These are phyloP conservation scores for Cytospora piceae DNA, from an alignment of 2,329 filamentous ascomycete genomes.

Conservation along the genomic window DNA sequence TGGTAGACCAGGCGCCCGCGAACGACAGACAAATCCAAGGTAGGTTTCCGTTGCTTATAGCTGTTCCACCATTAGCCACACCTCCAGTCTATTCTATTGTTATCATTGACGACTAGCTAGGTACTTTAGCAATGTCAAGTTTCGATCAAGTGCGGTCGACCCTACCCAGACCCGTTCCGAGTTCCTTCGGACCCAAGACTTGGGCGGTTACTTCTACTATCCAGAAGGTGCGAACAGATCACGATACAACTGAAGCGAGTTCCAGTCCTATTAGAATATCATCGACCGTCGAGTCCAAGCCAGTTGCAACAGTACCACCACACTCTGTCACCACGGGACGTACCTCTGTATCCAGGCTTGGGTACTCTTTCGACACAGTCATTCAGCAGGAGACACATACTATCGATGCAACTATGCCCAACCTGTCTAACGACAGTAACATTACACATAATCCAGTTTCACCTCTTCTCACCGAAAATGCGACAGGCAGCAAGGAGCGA, in stretches of 20 bases:
- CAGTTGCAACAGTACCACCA: not conserved
- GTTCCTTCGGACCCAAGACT: conserved; percentile 1
- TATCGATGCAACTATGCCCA: not conserved
- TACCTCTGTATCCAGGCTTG: conserved; percentile 8
- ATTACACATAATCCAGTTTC: no score
- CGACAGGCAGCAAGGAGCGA: not conserved
- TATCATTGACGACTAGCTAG: not conserved
- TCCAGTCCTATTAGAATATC: not conserved
- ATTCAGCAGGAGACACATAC: not conserved
- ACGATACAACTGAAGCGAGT: not conserved
- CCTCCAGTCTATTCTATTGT: not conserved
- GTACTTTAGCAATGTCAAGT: not conserved
- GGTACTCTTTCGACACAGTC: not conserved
- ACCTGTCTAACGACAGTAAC: no score
- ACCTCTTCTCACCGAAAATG: not conserved
- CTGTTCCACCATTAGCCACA: not conserved
- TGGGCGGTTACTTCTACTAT: conserved; percentile 20
- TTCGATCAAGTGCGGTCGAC: not conserved
- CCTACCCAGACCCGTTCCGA: not conserved
- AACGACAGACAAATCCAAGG: not conserved
- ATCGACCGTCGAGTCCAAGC: conserved; percentile 8
- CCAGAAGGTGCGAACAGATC: conserved; percentile 13
- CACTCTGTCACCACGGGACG: not conserved
- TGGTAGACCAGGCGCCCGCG: no score
- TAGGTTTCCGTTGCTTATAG: not conserved